These are phyloP conservation scores for Pythium aquatile DNA, from an alignment of 352 stramenopile genomes.

Conservation along the genomic window DNA sequence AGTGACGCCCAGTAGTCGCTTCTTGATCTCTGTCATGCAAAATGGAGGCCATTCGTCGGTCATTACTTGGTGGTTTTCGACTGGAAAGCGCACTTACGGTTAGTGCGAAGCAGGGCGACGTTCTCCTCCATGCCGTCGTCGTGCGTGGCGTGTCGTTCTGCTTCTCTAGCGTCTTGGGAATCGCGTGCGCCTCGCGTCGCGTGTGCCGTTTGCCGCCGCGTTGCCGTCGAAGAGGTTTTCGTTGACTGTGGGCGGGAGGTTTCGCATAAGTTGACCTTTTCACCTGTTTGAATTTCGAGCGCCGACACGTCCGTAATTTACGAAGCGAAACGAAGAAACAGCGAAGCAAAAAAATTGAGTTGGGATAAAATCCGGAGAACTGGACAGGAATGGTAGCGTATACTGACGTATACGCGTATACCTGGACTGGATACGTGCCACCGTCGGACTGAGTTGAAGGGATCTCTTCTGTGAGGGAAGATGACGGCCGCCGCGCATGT, in stretches of 20 bases:
- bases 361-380: slow-evolving; percentile 3
- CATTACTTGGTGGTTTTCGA: not conserved
- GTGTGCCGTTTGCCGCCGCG: slow-evolving; percentile 3
- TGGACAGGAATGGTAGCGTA: not conserved
- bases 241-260: slow-evolving; percentile 11
- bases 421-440: not conserved
- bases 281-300: slow-evolving; percentile 18
- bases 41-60: not conserved
- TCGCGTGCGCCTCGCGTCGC: not conserved
- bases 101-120: slow-evolving; percentile 54
- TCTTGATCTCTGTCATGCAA: slow-evolving; percentile 69
- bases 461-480: not conserved
- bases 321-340: slow-evolving; percentile 3
- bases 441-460: not conserved
- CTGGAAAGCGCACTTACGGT: slow-evolving; percentile 32
- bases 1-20: slow-evolving; percentile 66
- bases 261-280: slow-evolving; percentile 17
- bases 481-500: slow-evolving; percentile 61
- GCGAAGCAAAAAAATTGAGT: not conserved
- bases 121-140: slow-evolving; percentile 47
- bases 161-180: not conserved
- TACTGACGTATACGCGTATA: slow-evolving; percentile 5
- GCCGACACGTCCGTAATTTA: slow-evolving; percentile 5
- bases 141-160: slow-evolving; percentile 1
- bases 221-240: slow-evolving; percentile 13